Evolutionary conservation across 2,329 filamentous ascomycete genomes (phyloP), one percentile per base, ranked within the genome.

Genomic region (Verticillium dahliae): DNA sequence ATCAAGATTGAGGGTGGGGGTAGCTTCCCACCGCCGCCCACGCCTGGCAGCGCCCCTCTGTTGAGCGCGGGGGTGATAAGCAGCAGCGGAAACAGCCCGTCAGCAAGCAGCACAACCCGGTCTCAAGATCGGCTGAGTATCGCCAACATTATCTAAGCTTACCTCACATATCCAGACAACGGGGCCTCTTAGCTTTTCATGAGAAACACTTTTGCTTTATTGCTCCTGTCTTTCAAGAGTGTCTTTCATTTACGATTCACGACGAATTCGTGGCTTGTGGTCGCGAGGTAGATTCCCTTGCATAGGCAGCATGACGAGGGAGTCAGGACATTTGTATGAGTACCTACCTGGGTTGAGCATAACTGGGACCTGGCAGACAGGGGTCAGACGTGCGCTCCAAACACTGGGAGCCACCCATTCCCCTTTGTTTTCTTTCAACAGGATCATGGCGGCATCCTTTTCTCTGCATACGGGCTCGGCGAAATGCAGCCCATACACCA

Each of bases 71-170:
- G 7, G 62, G 62, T 6, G 69, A 71, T 45, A 33, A 60, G 63
- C 6, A 72, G 71, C 52, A 67, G 67, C 13, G 65, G 67, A 39
- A 67, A 65, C 22, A 74, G 69, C 57, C 71, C 75, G 11, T 65
- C 67, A 4, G 65, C 65, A 13, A 69, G 68, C 18, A 67, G 61
- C 27, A 67, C 66, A 37, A 55, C 63, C 54, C 66, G 69, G 45
- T 66, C 68, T 35, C 69, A 72, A 37, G 72, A 75, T 59, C 70
- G 74, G n/a, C 64, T 78, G 59, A 78, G 76, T 65, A 78, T 78
- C 65, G 76, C 76, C 11, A 78, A 80, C 57, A 80, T 80, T n/a
- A 80, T 80, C 35, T 80, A 61, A 58, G 27, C 13, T 10, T 92
- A 6, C 15, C 45, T 22, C n/a, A 11, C 45, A 11, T 13, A 9